Conservation (phyloP, 371 early-diverging fungal species). For the Actinomortierella wolfii region DNA sequence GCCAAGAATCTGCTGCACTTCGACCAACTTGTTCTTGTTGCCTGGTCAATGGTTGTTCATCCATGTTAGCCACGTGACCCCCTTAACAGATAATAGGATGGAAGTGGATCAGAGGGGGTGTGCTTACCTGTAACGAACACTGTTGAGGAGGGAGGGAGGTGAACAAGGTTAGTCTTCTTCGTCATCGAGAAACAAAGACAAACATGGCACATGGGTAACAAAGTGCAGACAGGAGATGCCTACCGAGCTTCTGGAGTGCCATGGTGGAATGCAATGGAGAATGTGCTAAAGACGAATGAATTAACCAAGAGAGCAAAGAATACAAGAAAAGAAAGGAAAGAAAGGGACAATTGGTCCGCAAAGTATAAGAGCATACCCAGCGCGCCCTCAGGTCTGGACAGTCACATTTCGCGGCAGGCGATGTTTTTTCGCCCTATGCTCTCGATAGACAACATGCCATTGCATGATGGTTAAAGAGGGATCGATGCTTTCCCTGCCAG, state of each 20-base stretch:
- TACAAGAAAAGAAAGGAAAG: neutral
- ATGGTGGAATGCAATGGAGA: slow-evolving; percentile 3
- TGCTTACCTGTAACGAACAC: slow-evolving; percentile 34
- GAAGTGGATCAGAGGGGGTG: neutral
- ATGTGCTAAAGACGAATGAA: no score
- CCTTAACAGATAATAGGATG: neutral
- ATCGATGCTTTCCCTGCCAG: no score
- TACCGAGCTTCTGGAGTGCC: slow-evolving; percentile 24
- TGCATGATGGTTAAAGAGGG: no score
- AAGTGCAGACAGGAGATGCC: no score
- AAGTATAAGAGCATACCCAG: neutral
- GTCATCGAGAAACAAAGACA: neutral
- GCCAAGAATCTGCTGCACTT: slow-evolving; percentile 84
- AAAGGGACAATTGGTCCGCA: no score
- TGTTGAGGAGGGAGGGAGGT: slow-evolving; percentile 2
- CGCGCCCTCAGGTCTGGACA: neutral
- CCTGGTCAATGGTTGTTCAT: slow-evolving; percentile 67
- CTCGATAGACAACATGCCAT: no score
- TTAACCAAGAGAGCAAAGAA: no score
- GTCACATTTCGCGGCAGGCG: neutral
- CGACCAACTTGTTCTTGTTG: slow-evolving; percentile 91
- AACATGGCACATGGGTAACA: neutral
- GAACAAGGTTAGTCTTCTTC: neutral
- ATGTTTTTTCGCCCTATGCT: neutral
- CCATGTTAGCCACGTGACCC: neutral